These are phyloP conservation scores for Tetrastigma voinierianum DNA, from an alignment of 164 flowering plant genomes.

Conservation along the genomic window DNA sequence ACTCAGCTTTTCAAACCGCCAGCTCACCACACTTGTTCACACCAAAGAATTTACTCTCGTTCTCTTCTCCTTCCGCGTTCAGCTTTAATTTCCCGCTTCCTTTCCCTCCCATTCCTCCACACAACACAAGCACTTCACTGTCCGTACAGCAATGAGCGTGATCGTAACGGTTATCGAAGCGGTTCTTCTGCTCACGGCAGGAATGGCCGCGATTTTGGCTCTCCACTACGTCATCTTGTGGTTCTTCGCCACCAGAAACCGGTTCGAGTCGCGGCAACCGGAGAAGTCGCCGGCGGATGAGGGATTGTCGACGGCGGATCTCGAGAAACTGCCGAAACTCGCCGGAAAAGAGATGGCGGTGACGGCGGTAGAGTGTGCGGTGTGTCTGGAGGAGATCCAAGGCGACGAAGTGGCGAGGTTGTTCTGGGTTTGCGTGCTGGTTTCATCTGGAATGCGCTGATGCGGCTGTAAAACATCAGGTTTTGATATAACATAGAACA, in stretches of 20 bases:
- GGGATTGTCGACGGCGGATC: conserved; percentile 50
- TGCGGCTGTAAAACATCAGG: no score
- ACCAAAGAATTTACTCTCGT: no score
- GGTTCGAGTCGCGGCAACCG: conserved; percentile 1
- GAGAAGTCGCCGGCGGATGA: conserved; percentile 20
- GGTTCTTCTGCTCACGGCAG: conserved; percentile 44
- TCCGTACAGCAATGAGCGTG: no score
- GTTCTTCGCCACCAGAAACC: conserved; percentile 22
- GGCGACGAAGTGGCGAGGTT: background rate
- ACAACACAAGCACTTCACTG: no score
- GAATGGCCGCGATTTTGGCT: conserved; percentile 45
- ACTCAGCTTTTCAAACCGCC: no score
- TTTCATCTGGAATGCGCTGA: conserved; percentile 19
- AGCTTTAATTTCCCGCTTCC: no score
- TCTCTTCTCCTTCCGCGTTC: no score
- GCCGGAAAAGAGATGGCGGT: conserved; percentile 33
- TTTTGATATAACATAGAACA: no score
- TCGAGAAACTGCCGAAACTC: conserved; percentile 44
- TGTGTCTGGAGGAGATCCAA: conserved; percentile 9
- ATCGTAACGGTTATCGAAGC: no score
- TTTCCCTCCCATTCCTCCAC: no score
- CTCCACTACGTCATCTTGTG: conserved; percentile 58
- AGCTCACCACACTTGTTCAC: no score
- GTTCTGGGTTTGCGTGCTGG: conserved; percentile 7
- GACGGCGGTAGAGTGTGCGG: conserved; percentile 9